Percentiles rank a stretch among this genome's conserved stretches.
Conservation (phyloP, 129 eudicot genomes). For the Arctium lappa region DNA sequence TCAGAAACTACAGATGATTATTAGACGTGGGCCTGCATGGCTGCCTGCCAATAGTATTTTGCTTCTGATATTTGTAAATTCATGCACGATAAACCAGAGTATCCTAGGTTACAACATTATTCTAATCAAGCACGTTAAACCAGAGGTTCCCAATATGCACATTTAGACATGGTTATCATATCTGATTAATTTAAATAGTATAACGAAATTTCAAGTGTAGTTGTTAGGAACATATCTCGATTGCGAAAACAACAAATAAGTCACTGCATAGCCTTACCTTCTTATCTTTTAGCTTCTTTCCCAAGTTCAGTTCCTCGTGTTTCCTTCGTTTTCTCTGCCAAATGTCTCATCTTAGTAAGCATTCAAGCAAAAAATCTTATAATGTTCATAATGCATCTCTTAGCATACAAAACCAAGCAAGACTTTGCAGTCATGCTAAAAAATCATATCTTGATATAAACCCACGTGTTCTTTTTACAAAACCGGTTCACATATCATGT, state of each 20-base stretch:
- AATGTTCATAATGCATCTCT: background rate
- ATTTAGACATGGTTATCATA: background rate
- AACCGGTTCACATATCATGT: background rate
- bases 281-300: conserved; percentile 64
- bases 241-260: conserved; percentile 1
- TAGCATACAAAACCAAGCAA: background rate
- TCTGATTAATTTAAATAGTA: background rate
- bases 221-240: background rate
- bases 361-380: conserved; percentile 16
- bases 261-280: conserved; percentile 47
- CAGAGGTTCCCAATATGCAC: conserved; percentile 1
- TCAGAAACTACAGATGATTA: background rate
- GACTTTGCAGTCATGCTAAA: background rate
- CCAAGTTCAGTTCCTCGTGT: conserved; percentile 59
- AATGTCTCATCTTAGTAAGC: conserved; percentile 23
- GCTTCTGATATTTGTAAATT: background rate
- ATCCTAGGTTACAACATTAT: conserved; percentile 9
- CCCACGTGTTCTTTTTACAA: background rate
- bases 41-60: background rate
- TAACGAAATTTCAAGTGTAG: background rate
- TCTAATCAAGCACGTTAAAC: conserved; percentile 11
- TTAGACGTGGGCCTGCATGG: background rate
- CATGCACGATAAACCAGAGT: background rate
- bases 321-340: conserved; percentile 89
- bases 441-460: background rate